These are phyloP conservation scores for Chlamydomonas applanata DNA, from an alignment of 139 green algal species.

Conservation along the genomic window DNA sequence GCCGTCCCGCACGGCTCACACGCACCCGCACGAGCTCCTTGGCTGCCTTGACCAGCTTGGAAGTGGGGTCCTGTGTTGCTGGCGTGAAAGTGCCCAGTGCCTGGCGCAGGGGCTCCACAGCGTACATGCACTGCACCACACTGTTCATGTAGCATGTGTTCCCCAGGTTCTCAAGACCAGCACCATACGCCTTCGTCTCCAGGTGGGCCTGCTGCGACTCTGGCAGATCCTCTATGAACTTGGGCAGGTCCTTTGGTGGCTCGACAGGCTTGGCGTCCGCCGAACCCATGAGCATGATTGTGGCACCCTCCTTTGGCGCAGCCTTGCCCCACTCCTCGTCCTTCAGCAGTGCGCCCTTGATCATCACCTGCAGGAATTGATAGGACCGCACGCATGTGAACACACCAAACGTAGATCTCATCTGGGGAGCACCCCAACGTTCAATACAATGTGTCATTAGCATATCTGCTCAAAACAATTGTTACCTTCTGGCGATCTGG, in stretches of 20 bases:
- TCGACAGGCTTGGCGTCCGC: constrained; percentile 71
- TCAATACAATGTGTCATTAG: no score
- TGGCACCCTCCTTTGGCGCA: constrained; percentile 78
- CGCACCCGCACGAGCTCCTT: constrained; percentile 3
- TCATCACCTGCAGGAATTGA: constrained; percentile 76
- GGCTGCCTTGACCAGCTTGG: constrained; percentile 13
- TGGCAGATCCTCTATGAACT: constrained; percentile 96
- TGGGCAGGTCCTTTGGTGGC: constrained; percentile 58
- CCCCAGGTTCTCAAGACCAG: constrained; percentile 91
- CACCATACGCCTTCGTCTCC: constrained; percentile 64
- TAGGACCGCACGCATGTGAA: no score
- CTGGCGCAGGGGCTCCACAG: constrained; percentile 41
- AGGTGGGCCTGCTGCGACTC: constrained; percentile 33
- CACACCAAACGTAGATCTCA: no score
- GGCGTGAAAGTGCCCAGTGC: constrained; percentile 20
- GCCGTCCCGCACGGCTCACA: no score
- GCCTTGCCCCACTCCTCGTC: constrained; percentile 91
- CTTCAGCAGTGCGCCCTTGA: constrained; percentile 93
- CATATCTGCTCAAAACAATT: no score
- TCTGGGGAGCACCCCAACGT: no score
- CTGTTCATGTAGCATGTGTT: constrained; percentile 99
- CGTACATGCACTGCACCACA: constrained; percentile 86
- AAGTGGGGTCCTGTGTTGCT: background rate
- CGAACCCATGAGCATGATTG: constrained; percentile 97
- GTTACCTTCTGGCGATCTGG: constrained; percentile 75